Conservation (phyloP, 2,329 filamentous ascomycete genomes). For the Trichoderma sp. region DNA sequence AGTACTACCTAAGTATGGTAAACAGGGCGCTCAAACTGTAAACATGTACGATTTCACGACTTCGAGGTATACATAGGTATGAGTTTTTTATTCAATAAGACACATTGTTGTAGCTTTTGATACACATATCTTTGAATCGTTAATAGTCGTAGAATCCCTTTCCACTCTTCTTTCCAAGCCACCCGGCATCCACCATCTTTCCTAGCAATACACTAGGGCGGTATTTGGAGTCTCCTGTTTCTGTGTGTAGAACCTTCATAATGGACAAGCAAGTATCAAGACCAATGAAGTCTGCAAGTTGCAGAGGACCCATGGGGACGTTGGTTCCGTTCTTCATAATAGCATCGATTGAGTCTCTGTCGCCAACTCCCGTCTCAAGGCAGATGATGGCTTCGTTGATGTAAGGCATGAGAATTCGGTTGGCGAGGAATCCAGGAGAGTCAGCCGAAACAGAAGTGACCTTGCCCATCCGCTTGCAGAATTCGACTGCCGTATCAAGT, state of each 20-base stretch:
- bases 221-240: constrained; percentile 96
- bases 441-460: constrained; percentile 85
- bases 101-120: neutral
- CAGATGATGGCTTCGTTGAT: constrained; percentile 98
- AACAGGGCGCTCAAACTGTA: neutral
- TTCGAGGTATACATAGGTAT: neutral
- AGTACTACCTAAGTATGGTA: neutral
- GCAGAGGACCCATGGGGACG: constrained; percentile 94
- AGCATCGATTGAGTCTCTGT: constrained; percentile 86
- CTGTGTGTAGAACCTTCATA: constrained; percentile 90
- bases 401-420: constrained; percentile 97
- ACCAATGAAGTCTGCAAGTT: constrained; percentile 95
- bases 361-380: constrained; percentile 87
- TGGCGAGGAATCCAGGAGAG: constrained; percentile 91
- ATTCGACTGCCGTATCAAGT: constrained; percentile 76
- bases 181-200: constrained; percentile 98
- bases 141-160: constrained; percentile 95
- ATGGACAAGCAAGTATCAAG: constrained; percentile 95
- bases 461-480: constrained; percentile 93
- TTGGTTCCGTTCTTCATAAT: constrained; percentile 99
- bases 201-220: constrained; percentile 81
- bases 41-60: neutral
- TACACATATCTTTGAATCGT: neutral
- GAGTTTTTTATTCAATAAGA: neutral
- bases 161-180: constrained; percentile 95